phyloP scores from a whole-genome alignment of 164 flowering plant genomes.

The Stephania japonica region DNA sequence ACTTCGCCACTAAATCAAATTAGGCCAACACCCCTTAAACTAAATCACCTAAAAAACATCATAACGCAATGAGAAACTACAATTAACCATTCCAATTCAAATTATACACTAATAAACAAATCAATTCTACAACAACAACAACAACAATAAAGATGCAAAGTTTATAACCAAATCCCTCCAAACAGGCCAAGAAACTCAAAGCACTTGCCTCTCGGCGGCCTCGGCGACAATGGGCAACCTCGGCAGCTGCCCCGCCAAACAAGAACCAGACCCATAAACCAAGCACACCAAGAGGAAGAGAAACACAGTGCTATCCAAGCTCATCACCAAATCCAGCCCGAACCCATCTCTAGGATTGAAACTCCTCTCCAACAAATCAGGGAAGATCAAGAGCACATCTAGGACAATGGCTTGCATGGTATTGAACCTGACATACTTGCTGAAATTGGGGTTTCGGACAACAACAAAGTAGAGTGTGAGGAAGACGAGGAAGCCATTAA shows the following conservation, averaged over 20 bases:
- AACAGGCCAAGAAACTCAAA: constrained; percentile 17
- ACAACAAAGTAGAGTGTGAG: constrained; percentile 80
- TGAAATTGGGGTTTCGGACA: constrained; percentile 77
- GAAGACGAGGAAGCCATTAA: constrained; percentile 82
- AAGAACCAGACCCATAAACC: constrained; percentile 80
- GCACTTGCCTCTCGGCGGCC: constrained; percentile 97
- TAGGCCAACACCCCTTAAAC: too few species aligned
- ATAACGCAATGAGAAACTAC: not conserved
- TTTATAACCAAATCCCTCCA: constrained; percentile 1
- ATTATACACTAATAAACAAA: not conserved
- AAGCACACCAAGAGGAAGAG: constrained; percentile 70
- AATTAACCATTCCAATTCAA: not conserved
- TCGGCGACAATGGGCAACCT: constrained; percentile 97
- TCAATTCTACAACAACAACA: not conserved
- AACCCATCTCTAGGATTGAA: constrained; percentile 70
- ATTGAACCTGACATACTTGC: constrained; percentile 91
- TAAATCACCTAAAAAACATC: not conserved
- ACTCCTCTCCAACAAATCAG: constrained; percentile 78
- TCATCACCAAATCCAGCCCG: constrained; percentile 87
- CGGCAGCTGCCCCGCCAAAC: constrained; percentile 80
- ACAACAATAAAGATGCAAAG: not conserved
- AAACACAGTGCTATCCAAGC: constrained; percentile 91
- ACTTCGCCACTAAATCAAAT: too few species aligned
- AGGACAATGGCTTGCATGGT: constrained; percentile 96
- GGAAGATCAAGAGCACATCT: constrained; percentile 85